Base-by-base conservation (phyloP, 2,329 filamentous ascomycete species). In the Alternaria sp. region DNA sequence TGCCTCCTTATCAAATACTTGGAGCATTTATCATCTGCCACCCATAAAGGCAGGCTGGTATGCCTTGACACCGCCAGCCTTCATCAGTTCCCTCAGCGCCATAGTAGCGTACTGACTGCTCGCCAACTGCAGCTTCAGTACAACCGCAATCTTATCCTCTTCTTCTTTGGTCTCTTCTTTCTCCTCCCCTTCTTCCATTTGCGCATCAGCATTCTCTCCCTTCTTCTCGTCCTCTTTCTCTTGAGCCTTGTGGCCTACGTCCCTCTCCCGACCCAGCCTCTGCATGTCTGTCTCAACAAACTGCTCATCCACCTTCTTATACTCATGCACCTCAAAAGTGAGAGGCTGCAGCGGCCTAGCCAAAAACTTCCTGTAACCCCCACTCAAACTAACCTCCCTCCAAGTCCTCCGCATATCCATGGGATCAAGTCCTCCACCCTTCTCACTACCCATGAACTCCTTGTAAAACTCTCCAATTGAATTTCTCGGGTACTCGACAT, bases 271-370 rank as follows among this genome's bases (percentile, higher is more conserved):
- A 18, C 68, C 63, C 62, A 94, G 80, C 51, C 85, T 81, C 68
- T 97, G 92, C 57, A 95, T 73, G 77, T 99, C 95, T 0, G 95
- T 99, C 61, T 91, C 87, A 4, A 96, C 90, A 80, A 98, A 89
- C 80, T 98, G 94, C 80, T 96, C 89, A 34, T 90, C 87, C 32
- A 90, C 88, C 28, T 88, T 85, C 4, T 75, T 74, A 75, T 97
- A 98, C 5, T 83, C 80, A 72, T 86, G 89, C 11, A 97, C 86
- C 59, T 92, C 87, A 58, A 89, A 90, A 11, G 84, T 86, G 7
- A 92, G 86, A 28, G 84, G 80, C 7, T 83, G 79, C 2, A 87
- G 85, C 71, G 93, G 92, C 22, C 86, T 85, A 34, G 91, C 89
- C 68, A 98, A 86, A 28, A 97, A 75, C 78, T 94, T 95, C 64